Conservation (phyloP, 805 yeast genomes). For the Suhomyces sp. region DNA sequence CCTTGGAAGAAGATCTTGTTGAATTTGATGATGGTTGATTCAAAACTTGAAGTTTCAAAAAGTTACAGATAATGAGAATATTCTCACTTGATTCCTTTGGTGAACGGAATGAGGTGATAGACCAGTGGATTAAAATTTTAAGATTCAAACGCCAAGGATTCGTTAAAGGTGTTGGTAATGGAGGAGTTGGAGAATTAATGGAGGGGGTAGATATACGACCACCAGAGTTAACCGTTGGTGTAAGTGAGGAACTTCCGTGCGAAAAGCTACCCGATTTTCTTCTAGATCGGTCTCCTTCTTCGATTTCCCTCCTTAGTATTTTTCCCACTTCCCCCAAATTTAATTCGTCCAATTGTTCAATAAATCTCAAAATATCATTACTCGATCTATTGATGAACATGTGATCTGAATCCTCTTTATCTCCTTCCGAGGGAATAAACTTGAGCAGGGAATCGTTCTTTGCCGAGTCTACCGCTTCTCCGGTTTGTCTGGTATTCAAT, state of each 20-base stretch:
- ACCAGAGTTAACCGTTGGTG: slow-evolving; percentile 5
- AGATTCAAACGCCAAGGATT: slow-evolving; percentile 34
- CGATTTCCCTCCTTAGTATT: slow-evolving; percentile 22
- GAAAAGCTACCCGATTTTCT: background rate
- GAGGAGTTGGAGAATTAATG: slow-evolving; percentile 2
- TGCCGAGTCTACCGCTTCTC: slow-evolving; percentile 3
- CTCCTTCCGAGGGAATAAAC: background rate
- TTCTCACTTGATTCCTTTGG: slow-evolving; percentile 28
- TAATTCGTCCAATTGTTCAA: slow-evolving; percentile 37
- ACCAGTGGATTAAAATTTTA: slow-evolving; percentile 40
- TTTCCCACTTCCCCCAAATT: slow-evolving; percentile 29
- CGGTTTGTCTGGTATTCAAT: slow-evolving; percentile 41
- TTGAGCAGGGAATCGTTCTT: background rate
- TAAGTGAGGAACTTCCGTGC: slow-evolving; percentile 1
- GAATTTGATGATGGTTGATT: slow-evolving; percentile 12
- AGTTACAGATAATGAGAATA: slow-evolving; percentile 41
- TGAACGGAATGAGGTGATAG: slow-evolving; percentile 38
- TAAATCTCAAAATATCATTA: slow-evolving; percentile 32
- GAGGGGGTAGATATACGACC: too few relatives aligned
- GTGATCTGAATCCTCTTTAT: slow-evolving; percentile 12
- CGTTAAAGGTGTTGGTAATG: background rate
- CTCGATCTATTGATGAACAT: slow-evolving; percentile 21
- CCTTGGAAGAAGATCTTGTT: slow-evolving; percentile 15
- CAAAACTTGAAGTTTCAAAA: slow-evolving; percentile 42
- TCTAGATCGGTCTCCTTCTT: slow-evolving; percentile 2